Conservation (phyloP, 2,329 filamentous ascomycete genomes). For the Venturia pyrina region DNA sequence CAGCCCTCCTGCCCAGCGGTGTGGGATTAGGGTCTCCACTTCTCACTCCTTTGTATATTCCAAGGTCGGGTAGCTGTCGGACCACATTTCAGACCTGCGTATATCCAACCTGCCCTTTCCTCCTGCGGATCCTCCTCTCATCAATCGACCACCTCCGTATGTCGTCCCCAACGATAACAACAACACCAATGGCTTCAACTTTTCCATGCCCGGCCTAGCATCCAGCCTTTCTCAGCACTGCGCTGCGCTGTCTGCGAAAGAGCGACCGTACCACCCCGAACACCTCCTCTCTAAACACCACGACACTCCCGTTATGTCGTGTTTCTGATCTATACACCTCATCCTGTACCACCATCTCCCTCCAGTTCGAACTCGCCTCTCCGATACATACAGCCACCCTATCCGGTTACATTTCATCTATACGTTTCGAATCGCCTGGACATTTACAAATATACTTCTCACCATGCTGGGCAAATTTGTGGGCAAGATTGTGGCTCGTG, state of each 20-base stretch:
- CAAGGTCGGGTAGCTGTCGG: not conserved
- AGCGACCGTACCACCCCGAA: not conserved
- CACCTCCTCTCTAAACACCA: not conserved
- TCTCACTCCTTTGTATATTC: not conserved
- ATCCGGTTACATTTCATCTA: not conserved
- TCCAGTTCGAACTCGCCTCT: not conserved
- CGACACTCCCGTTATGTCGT: not conserved
- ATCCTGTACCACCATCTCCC: not conserved
- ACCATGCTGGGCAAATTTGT: conserved; percentile 9
- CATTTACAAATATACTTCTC: not conserved
- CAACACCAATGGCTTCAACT: not conserved
- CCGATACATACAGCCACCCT: not conserved
- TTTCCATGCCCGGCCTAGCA: not conserved
- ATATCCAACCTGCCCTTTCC: not conserved
- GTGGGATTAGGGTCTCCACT: not conserved
- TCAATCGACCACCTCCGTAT: not conserved
- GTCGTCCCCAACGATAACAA: not conserved
- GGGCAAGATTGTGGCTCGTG: not conserved
- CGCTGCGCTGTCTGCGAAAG: not conserved
- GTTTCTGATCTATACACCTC: not conserved
- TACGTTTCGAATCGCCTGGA: not conserved
- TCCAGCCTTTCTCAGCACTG: not conserved
- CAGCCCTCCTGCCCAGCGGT: not conserved
- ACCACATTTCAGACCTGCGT: not conserved
- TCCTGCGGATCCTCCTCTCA: not conserved